A percentile compares a stretch with the other conserved stretches of the same genome.
Evolutionary conservation across 768 basidiomycete genomes (phyloP).

Genomic region (Termitomyces sp.): DNA sequence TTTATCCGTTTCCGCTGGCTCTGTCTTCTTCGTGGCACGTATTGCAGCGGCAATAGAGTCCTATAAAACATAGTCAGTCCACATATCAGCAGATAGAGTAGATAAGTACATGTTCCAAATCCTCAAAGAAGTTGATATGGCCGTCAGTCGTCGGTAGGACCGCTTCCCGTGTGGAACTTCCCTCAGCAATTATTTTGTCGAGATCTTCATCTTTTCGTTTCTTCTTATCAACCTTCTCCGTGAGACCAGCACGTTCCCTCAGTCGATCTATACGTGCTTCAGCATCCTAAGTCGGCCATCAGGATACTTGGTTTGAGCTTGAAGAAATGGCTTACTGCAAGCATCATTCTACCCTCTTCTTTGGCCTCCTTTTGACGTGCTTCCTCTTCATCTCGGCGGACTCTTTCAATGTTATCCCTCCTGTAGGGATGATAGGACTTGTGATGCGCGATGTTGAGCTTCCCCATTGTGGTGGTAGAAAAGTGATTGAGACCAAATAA

Average conservation of each 20-base stretch:
- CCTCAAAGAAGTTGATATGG: conserved; percentile 83
- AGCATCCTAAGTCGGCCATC: conserved; percentile 49
- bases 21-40: conserved; percentile 42
- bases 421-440: conserved; percentile 88
- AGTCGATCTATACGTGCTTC: conserved; percentile 70
- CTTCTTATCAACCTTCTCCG: conserved; percentile 24
- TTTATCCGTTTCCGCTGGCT: conserved; percentile 52
- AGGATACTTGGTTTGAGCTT: conserved; percentile 7
- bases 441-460: conserved; percentile 86
- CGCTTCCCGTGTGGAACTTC: conserved; percentile 25
- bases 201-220: conserved; percentile 31
- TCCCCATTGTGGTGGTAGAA: conserved; percentile 52
- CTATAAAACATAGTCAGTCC: conserved; percentile 18
- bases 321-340: conserved; percentile 52
- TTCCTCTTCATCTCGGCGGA: conserved; percentile 78
- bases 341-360: conserved; percentile 64
- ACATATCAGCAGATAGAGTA: not conserved
- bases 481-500: conserved; percentile 5
- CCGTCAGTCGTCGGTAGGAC: conserved; percentile 44
- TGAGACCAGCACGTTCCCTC: conserved; percentile 51
- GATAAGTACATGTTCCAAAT: conserved; percentile 59
- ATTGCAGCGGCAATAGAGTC: conserved; percentile 40
- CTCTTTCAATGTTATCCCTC: conserved; percentile 77
- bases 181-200: conserved; percentile 26
- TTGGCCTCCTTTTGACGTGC: conserved; percentile 58